Conservation (phyloP, 768 basidiomycete species). For the Tricholoma matsutake region DNA sequence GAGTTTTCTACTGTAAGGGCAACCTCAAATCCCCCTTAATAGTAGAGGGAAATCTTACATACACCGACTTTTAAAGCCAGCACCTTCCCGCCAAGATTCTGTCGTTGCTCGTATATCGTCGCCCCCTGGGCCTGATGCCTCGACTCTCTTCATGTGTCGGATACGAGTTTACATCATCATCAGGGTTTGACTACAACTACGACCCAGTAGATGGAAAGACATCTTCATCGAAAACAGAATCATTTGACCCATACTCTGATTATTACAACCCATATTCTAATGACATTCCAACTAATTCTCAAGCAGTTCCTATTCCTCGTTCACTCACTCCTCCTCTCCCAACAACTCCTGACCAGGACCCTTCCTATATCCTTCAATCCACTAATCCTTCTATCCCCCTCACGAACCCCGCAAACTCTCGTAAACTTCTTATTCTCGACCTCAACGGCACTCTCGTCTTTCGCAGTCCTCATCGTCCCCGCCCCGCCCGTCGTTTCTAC, state of each 20-base stretch:
- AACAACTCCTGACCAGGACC: conserved; percentile 21
- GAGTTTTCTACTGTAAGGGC: no score
- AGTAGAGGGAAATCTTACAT: no score
- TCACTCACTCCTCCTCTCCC: conserved; percentile 35
- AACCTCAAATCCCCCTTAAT: no score
- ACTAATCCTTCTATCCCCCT: conserved; percentile 26
- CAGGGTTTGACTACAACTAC: conserved; percentile 25
- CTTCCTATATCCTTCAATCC: conserved; percentile 31
- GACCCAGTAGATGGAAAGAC: conserved; percentile 19
- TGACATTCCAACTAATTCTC: neutral
- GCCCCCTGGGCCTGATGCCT: neutral
- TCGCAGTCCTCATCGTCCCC: conserved; percentile 42
- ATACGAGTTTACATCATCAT: conserved; percentile 12
- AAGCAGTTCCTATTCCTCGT: neutral
- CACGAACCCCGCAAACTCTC: conserved; percentile 23
- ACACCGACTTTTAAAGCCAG: no score
- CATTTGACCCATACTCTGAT: conserved; percentile 21
- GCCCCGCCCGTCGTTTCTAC: conserved; percentile 3
- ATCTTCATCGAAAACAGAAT: neutral
- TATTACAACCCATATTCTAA: conserved; percentile 1
- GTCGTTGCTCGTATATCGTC: neutral
- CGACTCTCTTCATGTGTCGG: conserved; percentile 3
- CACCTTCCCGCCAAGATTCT: neutral
- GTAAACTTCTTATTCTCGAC: conserved; percentile 74
- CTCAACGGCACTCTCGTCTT: conserved; percentile 73